Evolutionary conservation across 352 stramenopile species (phyloP).

Genomic region (Phytophthora boehmeriae): DNA sequence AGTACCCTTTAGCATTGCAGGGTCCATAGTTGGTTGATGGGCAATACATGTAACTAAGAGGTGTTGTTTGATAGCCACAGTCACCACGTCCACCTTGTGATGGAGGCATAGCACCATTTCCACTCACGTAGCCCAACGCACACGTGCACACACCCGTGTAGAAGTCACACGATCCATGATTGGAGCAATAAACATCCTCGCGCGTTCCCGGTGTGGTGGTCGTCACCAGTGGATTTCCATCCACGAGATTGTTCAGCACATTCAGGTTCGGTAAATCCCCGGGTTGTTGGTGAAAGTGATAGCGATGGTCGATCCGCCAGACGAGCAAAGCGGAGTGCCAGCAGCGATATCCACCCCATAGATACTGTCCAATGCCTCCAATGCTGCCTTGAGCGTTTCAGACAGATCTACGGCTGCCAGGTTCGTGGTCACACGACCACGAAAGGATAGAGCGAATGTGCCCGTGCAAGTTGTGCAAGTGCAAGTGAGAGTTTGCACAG

Average conservation of each 20-base stretch:
- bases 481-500: constrained; percentile 62
- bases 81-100: constrained; percentile 42
- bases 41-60: constrained; percentile 36
- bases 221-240: constrained; percentile 14
- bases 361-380: constrained; percentile 70
- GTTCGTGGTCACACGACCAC: constrained; percentile 61
- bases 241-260: constrained; percentile 49
- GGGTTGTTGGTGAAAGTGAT: constrained; percentile 82
- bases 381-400: constrained; percentile 42
- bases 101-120: constrained; percentile 44
- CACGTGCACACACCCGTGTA: constrained; percentile 77
- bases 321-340: constrained; percentile 40
- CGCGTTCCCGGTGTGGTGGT: constrained; percentile 44
- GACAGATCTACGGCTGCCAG: constrained; percentile 43
- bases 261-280: constrained; percentile 57
- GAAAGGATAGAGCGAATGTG: constrained; percentile 70
- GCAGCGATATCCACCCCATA: constrained; percentile 45
- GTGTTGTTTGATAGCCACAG: constrained; percentile 44
- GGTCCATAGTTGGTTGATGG: constrained; percentile 35
- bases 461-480: constrained; percentile 57
- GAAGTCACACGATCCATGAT: constrained; percentile 72
- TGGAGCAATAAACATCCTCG: constrained; percentile 83
- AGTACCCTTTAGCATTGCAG: constrained; percentile 59
- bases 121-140: constrained; percentile 59
- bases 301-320: constrained; percentile 41